Base-by-base conservation (phyloP, 2,329 filamentous ascomycete species). In the Cladophialophora bantiana region DNA sequence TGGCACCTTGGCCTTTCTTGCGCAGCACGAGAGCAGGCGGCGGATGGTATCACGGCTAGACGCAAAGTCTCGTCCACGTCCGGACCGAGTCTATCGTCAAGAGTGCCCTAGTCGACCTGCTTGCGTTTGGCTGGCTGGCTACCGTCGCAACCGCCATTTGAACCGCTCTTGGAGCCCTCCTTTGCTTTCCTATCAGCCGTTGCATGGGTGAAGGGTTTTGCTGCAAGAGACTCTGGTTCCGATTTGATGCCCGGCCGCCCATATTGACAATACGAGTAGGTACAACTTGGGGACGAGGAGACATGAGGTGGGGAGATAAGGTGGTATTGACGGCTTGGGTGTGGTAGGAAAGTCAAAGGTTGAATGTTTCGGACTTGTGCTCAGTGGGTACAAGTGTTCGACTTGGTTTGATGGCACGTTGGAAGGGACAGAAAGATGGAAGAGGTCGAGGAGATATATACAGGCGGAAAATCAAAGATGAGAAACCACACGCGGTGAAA, bases 201-300 rank as follows among this genome's bases (percentile, higher is more conserved):
- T 20, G 50, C 42, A 26, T 45, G 40, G 9, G 53, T 34, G 59
- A 62, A 62, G 12, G 48, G 26, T 31, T 55, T 53, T 1, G n/a
- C 59, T 4, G 38, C 7, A 59, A 18, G 31, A 54, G 59, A 50
- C 45, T 50, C 18, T 20, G 45, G 15, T 26, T 50, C 7, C 10
- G 45, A 18, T 2, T 26, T 50, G 45, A 20, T 12, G 12, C 20
- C 18, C 10, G 18, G 3, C 2, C 26, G 18, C 26, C 10, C 45
- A 50, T 20, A 7, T 26, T 50, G 18, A n/a, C 45, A 9, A 38
- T 50, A 12, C 3, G 38, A 12, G 45, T 1, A 12, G 18, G 45
- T 50, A 12, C 2, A 7, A 26, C 13, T 9, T n/a, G 6, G 40
- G 15, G 40, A 42, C 13, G 18, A n/a, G 13, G 7, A 1, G 15